Base-by-base conservation (phyloP, 169 alveolate genomes). In the Theileria sp. region DNA sequence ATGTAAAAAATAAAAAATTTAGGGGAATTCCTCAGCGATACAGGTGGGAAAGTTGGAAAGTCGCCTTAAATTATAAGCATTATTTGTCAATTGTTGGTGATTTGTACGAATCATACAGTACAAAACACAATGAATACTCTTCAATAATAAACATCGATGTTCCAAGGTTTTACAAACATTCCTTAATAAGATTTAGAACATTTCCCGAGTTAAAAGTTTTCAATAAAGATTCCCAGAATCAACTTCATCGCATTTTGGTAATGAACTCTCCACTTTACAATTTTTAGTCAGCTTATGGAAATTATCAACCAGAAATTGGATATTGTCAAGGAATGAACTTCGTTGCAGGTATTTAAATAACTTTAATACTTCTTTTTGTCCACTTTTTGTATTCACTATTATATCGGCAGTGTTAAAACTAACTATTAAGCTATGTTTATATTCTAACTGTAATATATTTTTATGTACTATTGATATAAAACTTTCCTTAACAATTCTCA, bases 291-390 rank as follows among this genome's bases (percentile, higher is more conserved):
- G 91, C 91, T 8, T 85, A 78, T 69, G 60, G 86, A 0, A 79
- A 79, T 38, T 85, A 79, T 73, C 82, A 78, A 44, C 87, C 87
- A 10, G 94, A 94, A 70, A 86, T 94, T n/a, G 95, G 96, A 30
- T 95, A 95, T 81, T 94, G 95, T 38, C 96, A 95, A 86, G 98
- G 98, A 23, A 93, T 94, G 97, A 95, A 95, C 79, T 95, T 89
- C 81, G 77, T 95, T 12, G 98, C 97, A 5, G 95, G 95, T 9
- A 79, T 86, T 51, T 49, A 3, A 3, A 1, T 0, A 0, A 0
- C 60, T 38, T 23, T 21, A 36, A 26, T 30, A 65, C 1, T 21
- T 65, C 3, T 0, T 23, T 32, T 26, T 65, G 4, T 34, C 0
- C 50, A 23, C 12, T 30, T 61, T 61, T 8, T 3, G 1, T 30